Conservation (phyloP, 2,329 filamentous ascomycete species). For the Rhexocercosporidium sp. region DNA sequence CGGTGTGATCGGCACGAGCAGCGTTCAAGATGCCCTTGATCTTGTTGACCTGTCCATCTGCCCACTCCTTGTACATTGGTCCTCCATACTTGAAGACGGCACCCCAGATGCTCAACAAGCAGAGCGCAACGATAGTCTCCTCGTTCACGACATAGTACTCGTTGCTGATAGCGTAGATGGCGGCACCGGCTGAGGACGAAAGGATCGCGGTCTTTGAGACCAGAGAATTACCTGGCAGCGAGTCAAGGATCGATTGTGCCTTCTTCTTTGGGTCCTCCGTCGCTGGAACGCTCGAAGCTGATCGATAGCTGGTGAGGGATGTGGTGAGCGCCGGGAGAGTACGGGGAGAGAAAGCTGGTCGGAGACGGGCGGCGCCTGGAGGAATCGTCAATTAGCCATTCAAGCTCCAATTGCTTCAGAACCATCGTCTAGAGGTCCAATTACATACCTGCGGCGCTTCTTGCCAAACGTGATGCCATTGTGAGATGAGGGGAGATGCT, state of each 20-base stretch:
- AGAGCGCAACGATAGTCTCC: slow-evolving; percentile 94
- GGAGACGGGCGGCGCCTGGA: slow-evolving; percentile 80
- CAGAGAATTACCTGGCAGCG: slow-evolving; percentile 89
- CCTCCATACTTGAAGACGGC: slow-evolving; percentile 93
- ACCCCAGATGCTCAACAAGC: slow-evolving; percentile 90
- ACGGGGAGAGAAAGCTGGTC: slow-evolving; percentile 78
- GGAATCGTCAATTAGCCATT: slow-evolving; percentile 49
- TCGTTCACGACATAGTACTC: slow-evolving; percentile 99
- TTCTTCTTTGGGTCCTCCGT: slow-evolving; percentile 90
- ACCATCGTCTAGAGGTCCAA: slow-evolving; percentile 20
- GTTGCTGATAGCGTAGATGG: slow-evolving; percentile 96
- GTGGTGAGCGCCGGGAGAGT: slow-evolving; percentile 75
- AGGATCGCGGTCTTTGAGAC: slow-evolving; percentile 97
- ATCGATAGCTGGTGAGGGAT: slow-evolving; percentile 68
- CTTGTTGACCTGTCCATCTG: slow-evolving; percentile 85
- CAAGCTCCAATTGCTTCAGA: slow-evolving; percentile 32
- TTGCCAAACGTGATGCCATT: slow-evolving; percentile 98
- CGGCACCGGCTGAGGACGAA: slow-evolving; percentile 87
- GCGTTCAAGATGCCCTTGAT: slow-evolving; percentile 95
- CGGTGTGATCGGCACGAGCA: slow-evolving; percentile 91
- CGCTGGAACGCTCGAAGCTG: slow-evolving; percentile 76
- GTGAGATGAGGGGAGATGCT: slow-evolving; percentile 66
- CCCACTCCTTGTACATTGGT: slow-evolving; percentile 91
- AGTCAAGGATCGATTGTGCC: slow-evolving; percentile 92
- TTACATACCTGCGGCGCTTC: slow-evolving; percentile 89